Base-by-base conservation (phyloP, 768 basidiomycete species). In the Inosperma sp. region DNA sequence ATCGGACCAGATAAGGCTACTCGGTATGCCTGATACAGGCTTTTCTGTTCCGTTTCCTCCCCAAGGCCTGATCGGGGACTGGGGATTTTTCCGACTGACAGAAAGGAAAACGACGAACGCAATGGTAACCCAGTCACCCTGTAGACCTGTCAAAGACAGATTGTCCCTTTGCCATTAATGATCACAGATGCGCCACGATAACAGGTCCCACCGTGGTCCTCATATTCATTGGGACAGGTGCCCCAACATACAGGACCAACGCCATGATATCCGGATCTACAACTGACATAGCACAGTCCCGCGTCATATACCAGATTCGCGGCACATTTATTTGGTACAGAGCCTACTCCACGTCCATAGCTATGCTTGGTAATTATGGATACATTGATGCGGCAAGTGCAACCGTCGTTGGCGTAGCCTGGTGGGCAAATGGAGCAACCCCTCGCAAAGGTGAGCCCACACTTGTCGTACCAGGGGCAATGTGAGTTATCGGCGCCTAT, bases 91-190 rank as follows among this genome's bases (percentile, higher is more conserved):
- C n/a, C n/a, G n/a, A n/a, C n/a, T n/a, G n/a, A n/a, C n/a, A n/a
- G n/a, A n/a, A n/a, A n/a, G n/a, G n/a, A n/a, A n/a, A n/a, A n/a
- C n/a, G n/a, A n/a, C n/a, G n/a, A n/a, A n/a, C n/a, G n/a, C 59
- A 48, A 25, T 70, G 67, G 25, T n/a, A n/a, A n/a, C n/a, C n/a
- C n/a, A n/a, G n/a, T n/a, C n/a, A n/a, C n/a, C n/a, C n/a, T n/a
- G n/a, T n/a, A n/a, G n/a, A n/a, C n/a, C n/a, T n/a, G n/a, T 36
- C 21, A 53, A 49, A 39, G 57, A 42, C 40, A 42, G 23, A 42
- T 23, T n/a, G 27, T 26, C 23, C 40, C 40, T 16, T 16, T 23
- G 13, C 40, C 40, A 42, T 42, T 42, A 16, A 42, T 42, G n/a
- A 42, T 42, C 13, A 42, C 23, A 26, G 40, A 42, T n/a, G 40